phyloP scores from a whole-genome alignment of 495 filamentous ascomycete genomes.

The Emericellopsis terricola region DNA sequence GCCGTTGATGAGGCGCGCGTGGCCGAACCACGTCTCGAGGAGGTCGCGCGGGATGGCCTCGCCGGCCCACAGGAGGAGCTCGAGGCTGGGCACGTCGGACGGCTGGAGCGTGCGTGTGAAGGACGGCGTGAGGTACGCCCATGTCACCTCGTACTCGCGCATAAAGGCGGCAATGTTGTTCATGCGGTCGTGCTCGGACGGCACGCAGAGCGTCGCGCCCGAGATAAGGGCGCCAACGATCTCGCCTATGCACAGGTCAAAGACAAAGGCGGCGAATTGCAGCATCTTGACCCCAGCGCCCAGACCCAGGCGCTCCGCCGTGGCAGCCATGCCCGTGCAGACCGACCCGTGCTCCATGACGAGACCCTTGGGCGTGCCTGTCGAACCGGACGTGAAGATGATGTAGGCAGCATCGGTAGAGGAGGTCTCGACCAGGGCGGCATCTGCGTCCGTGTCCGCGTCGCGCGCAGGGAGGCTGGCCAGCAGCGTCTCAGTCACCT shows the following conservation, averaged over 20 bases:
- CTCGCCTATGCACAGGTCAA: constrained; percentile 2
- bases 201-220: neutral
- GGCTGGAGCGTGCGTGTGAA: constrained; percentile 6
- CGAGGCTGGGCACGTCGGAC: constrained; percentile 6
- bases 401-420: constrained; percentile 22
- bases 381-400: too few relatives aligned
- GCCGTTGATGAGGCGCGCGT: too few relatives aligned
- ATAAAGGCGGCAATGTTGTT: constrained; percentile 5
- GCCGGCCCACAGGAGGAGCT: constrained; percentile 7
- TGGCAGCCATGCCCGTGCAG: too few relatives aligned
- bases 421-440: constrained; percentile 28
- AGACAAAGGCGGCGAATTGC: too few relatives aligned
- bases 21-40: neutral
- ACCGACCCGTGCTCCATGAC: too few relatives aligned
- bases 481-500: neutral
- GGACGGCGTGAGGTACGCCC: constrained; percentile 4
- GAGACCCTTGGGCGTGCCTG: constrained; percentile 28
- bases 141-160: constrained; percentile 1
- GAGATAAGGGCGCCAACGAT: neutral
- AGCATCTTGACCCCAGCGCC: constrained; percentile 1
- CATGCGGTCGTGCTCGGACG: neutral
- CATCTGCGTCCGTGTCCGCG: constrained; percentile 6
- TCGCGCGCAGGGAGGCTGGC: neutral
- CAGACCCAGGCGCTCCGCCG: neutral
- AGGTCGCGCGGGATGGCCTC: constrained; percentile 7